Percentiles rank a stretch among this genome's conserved stretches.
Evolutionary conservation across 2,329 filamentous ascomycete genomes (phyloP).

Genomic region (Colletotrichum melonis): DNA sequence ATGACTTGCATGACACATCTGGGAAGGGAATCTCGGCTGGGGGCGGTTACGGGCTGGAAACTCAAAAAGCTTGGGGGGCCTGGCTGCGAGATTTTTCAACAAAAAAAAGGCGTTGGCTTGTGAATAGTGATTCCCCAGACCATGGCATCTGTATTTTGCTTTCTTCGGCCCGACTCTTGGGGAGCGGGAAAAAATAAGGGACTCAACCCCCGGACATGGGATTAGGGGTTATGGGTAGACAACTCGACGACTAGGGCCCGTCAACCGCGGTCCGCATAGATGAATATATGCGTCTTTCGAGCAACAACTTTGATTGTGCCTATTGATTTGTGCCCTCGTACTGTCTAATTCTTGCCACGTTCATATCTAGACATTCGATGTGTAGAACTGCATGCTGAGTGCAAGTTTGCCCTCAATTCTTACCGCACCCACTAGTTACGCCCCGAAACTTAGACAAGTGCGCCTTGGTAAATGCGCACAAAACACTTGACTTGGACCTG

Average conservation of each 20-base stretch:
- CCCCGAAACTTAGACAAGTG: too few species aligned
- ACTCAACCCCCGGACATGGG: constrained; percentile 33
- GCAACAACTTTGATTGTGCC: background rate
- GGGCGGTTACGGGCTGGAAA: constrained; percentile 41
- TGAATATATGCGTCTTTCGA: constrained; percentile 26
- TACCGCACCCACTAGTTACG: too few species aligned
- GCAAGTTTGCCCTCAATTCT: too few species aligned
- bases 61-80: constrained; percentile 43
- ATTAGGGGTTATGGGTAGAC: constrained; percentile 23
- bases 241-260: constrained; percentile 44
- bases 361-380: background rate
- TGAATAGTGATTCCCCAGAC: constrained; percentile 45
- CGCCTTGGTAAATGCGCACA: too few species aligned
- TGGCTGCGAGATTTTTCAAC: constrained; percentile 48
- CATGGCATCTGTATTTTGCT: constrained; percentile 43
- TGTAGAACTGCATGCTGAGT: background rate
- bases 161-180: constrained; percentile 33
- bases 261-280: constrained; percentile 54
- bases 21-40: constrained; percentile 39
- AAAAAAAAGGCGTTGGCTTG: constrained; percentile 50
- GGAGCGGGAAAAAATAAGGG: constrained; percentile 26
- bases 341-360: background rate
- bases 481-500: too few species aligned
- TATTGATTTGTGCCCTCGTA: too few species aligned
- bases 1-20: constrained; percentile 54